A percentile compares a stretch with the other conserved stretches of the same genome.
Conservation (phyloP, 83 land plant genomes). For the Thuja plicata region DNA sequence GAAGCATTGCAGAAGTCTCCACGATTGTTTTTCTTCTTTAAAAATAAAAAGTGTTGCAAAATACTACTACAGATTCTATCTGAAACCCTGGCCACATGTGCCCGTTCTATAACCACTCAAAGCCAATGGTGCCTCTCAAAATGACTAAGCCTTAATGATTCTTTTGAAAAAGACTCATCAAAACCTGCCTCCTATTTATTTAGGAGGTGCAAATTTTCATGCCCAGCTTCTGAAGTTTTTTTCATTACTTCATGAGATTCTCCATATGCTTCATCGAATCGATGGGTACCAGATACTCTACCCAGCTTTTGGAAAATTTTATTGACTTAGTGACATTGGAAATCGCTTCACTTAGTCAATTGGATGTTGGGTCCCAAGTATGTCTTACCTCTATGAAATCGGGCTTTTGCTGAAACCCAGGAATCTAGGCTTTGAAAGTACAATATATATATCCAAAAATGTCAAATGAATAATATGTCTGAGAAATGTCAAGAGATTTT, state of each 20-base stretch:
- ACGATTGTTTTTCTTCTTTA: background rate
- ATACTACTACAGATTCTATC: background rate
- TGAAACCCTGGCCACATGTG: background rate
- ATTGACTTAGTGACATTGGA: background rate
- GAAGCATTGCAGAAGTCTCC: background rate
- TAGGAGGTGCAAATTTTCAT: background rate
- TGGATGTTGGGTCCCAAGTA: background rate
- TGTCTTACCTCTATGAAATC: background rate
- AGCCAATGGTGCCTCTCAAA: background rate
- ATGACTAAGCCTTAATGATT: background rate
- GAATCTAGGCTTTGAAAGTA: background rate
- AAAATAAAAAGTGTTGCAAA: background rate
- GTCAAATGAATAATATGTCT: background rate
- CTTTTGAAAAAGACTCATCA: background rate
- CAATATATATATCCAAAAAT: too few relatives aligned
- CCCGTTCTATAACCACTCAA: background rate
- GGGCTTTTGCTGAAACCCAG: background rate
- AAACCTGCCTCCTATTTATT: background rate
- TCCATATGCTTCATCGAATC: background rate
- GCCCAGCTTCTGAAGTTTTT: background rate
- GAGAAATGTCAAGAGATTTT: too few relatives aligned
- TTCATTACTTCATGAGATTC: background rate
- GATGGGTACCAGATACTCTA: background rate
- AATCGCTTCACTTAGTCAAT: background rate
- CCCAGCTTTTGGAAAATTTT: background rate